Conservation (phyloP, 2,329 filamentous ascomycete genomes). For the Fusarium euwallaceae region DNA sequence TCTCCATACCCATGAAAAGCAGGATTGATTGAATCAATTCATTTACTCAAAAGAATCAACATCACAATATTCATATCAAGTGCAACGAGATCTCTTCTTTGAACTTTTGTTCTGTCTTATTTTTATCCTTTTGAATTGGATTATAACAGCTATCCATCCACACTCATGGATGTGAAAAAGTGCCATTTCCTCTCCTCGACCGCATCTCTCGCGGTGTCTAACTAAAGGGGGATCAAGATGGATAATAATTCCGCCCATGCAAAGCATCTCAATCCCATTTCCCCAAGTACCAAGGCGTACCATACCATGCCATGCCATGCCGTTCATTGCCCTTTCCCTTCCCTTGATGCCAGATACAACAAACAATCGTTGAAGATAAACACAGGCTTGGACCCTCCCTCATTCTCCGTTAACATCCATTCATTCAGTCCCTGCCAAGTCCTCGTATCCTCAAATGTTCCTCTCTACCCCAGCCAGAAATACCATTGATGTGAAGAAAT, state of each 20-base stretch:
- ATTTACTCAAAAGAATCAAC: not conserved
- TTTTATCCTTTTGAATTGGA: slow-evolving; percentile 12
- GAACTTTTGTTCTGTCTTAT: not conserved
- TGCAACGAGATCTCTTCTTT: not conserved
- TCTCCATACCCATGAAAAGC: slow-evolving; percentile 12
- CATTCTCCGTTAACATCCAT: slow-evolving; percentile 1
- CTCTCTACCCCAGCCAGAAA: not conserved
- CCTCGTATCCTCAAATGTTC: not conserved
- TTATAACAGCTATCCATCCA: slow-evolving; percentile 9
- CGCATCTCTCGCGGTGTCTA: slow-evolving; percentile 24
- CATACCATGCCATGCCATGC: not conserved
- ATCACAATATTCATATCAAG: not conserved
- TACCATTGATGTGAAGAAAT: not conserved
- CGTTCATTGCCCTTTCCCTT: not conserved
- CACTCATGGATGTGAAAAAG: slow-evolving; percentile 5
- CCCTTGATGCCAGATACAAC: slow-evolving; percentile 17
- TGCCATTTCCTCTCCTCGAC: slow-evolving; percentile 14
- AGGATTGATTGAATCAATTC: not conserved
- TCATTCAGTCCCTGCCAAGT: not conserved
- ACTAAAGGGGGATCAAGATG: slow-evolving; percentile 9
- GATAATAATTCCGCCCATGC: slow-evolving; percentile 7
- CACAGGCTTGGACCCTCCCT: not conserved
- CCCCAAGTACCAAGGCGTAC: slow-evolving; percentile 6
- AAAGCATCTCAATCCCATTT: slow-evolving; percentile 12
- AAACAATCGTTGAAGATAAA: slow-evolving; percentile 11